Evolutionary conservation across 148 eudicot genomes (phyloP), one percentile per base, ranked within the genome.

Genomic region (Silene uniflora): DNA sequence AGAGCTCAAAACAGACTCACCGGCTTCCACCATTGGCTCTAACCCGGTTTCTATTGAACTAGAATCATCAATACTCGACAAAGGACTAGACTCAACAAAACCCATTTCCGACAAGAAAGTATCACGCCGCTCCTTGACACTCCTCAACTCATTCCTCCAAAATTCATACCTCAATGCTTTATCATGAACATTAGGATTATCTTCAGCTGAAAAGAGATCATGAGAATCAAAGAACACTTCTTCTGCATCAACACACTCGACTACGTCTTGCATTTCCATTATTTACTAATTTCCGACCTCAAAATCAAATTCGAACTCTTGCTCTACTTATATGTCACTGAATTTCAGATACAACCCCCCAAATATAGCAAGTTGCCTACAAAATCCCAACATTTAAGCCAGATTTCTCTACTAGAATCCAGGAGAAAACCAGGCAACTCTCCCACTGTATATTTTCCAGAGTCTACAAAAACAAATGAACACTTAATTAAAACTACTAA

Each of bases 151-250:
- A 69, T 76, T 74, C 81, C 80, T 75, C 98, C 98, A 91, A 61
- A 83, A 71, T 24, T 79, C 90, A 77, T 65, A 83, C 27, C 80
- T 84, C 5, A 81, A 81, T 3, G 56, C 78, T 54, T 42, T 68
- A 78, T 42, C 65, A 78, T 73, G 67, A 75, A 71, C 77, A 75
- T 46, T 39, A 23, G 84, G 78, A 58, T 80, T 89, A 52, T 86
- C 88, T 61, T 85, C 85, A 17, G 64, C 75, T 52, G 82, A 73
- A 70, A 91, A 78, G 19, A 62, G 66, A 67, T 87, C 87, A 2
- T 59, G 44, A n/a, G 86, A 74, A 74, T 93, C 96, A 79, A 85
- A 86, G 83, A 89, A 93, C 67, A 77, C 81, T 39, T 88, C 91
- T 62, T 85, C 93, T 62, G 70, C 71, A 68, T 75, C 85, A 80